Evolutionary conservation across 805 yeast genomes (phyloP).

Genomic region (Starmerella bombi): DNA sequence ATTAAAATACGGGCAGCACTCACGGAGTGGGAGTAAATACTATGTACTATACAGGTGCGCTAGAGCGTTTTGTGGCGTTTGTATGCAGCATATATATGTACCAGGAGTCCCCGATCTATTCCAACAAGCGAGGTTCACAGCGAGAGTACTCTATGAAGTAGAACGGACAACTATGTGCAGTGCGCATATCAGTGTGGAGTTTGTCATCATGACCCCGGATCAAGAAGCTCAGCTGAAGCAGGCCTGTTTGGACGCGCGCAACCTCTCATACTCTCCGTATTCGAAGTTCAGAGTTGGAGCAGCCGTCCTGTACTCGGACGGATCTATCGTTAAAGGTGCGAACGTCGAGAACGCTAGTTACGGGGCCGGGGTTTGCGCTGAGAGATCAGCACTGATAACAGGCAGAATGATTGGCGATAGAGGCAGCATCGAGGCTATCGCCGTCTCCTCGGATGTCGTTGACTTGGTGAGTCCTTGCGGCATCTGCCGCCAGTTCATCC

Average conservation of each 20-base stretch:
- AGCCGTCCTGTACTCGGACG: conserved; percentile 42
- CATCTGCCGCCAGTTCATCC: conserved; percentile 75
- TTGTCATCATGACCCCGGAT: not conserved
- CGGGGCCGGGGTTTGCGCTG: conserved; percentile 70
- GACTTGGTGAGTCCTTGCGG: conserved; percentile 78
- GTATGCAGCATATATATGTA: too few relatives aligned
- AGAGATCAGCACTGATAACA: conserved; percentile 48
- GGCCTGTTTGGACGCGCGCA: conserved; percentile 32
- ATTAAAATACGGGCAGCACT: too few relatives aligned
- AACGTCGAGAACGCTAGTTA: conserved; percentile 90
- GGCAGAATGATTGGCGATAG: conserved; percentile 32
- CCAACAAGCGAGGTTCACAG: too few relatives aligned
- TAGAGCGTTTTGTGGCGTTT: too few relatives aligned
- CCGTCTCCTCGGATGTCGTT: conserved; percentile 48
- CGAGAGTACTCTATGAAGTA: too few relatives aligned
- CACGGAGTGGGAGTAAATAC: too few relatives aligned
- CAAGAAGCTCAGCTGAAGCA: conserved; percentile 10
- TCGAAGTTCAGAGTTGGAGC: conserved; percentile 81
- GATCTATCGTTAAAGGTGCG: conserved; percentile 51
- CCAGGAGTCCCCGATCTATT: too few relatives aligned
- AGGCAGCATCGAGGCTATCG: conserved; percentile 43
- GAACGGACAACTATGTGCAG: too few relatives aligned
- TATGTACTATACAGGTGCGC: too few relatives aligned
- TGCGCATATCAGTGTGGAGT: too few relatives aligned
- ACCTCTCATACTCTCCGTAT: conserved; percentile 54